Base-by-base conservation (phyloP, 129 eudicot genomes). In the Apium graveolens region DNA sequence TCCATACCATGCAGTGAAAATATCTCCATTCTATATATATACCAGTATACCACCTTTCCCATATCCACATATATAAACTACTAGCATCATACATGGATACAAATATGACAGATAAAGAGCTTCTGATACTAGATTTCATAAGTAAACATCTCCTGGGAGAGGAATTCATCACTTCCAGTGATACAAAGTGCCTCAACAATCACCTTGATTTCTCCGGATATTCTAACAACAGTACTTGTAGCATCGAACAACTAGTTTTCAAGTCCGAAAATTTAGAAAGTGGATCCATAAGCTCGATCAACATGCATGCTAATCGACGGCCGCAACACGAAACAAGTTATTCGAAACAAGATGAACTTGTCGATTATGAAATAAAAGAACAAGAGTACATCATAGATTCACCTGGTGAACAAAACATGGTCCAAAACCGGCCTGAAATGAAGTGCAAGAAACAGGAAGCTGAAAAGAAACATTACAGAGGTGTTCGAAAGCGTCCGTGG, bases 401-500 rank as follows among this genome's bases (percentile, higher is more conserved):
- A 38, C 41, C 41, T 38, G 41, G 41, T 38, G 5, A 38, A 38
- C 41, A 38, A 38, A 38, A 38, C 41, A 38, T 38, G 41, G 41
- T 38, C 41, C 41, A 38, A 4, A 38, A 38, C 41, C 41, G 5
- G 5, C 41, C 41, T 1, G 41, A 38, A 38, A 38, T 38, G 41
- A 38, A 38, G 5, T 1, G 5, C 41, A 38, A 38, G 41, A 38
- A 38, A 38, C 41, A 38, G 41, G 41, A 4, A 38, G 41, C 5
- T 38, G 29, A 76, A 66, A 69, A 90, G 81, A 82, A 66, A 86
- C 20, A 38, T 38, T 92, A 90, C 57, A 76, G 96, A 35, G 97
- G 97, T 0, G 97, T 92, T 2, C 74, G 97, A 44, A 42, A 96
- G 49, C 88, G 97, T 76, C 97, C 97, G 11, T 92, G 97, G 97